phyloP scores from a whole-genome alignment of 306 rosid species.

The Quercus robur region DNA sequence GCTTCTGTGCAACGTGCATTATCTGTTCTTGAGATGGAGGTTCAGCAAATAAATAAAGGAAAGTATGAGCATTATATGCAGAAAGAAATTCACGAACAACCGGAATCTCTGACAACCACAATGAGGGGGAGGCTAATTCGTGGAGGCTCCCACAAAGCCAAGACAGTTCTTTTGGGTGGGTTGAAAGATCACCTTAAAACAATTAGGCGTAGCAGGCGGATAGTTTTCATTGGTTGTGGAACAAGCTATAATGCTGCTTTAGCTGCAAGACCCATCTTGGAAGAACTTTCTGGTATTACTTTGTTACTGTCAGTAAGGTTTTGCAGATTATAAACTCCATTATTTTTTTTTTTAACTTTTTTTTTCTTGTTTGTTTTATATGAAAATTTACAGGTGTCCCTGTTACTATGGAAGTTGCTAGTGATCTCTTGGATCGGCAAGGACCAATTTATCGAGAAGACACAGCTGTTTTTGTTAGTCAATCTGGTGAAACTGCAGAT shows the following conservation, averaged over 20 bases:
- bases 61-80: conserved; percentile 94
- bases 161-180: conserved; percentile 92
- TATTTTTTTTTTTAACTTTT: not conserved
- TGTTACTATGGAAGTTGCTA: conserved; percentile 98
- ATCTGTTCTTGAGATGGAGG: conserved; percentile 96
- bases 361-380: conserved; percentile 14
- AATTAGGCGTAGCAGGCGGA: conserved; percentile 92
- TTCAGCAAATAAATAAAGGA: conserved; percentile 95
- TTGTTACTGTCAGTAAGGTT: conserved; percentile 18
- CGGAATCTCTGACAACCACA: conserved; percentile 91
- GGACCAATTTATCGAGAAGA: conserved; percentile 97
- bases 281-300: conserved; percentile 91
- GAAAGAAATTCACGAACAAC: conserved; percentile 97
- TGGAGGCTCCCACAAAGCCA: conserved; percentile 70
- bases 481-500: conserved; percentile 99
- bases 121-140: conserved; percentile 96
- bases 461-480: conserved; percentile 96
- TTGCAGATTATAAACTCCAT: conserved; percentile 4
- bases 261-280: conserved; percentile 95
- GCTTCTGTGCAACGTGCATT: conserved; percentile 92
- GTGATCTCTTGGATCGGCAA: conserved; percentile 94
- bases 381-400: conserved; percentile 67
- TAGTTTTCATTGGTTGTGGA: conserved; percentile 93
- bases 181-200: conserved; percentile 96
- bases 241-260: conserved; percentile 98